Conservation (phyloP, 129 eudicot species). For the sunflower (Helianthus annuus) region DNA sequence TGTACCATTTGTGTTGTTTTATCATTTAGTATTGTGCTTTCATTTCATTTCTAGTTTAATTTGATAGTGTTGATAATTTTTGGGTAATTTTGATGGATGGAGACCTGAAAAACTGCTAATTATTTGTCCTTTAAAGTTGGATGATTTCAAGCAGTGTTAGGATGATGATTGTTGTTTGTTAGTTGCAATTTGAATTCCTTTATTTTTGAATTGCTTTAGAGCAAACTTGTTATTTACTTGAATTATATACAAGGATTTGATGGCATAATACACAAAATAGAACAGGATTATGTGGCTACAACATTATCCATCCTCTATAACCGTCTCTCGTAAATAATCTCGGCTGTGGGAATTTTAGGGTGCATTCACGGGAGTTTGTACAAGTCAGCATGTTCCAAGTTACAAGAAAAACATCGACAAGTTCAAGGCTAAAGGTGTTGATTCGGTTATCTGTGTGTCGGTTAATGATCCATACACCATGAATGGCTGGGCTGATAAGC, state of each 20-base stretch:
- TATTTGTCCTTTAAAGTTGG: background rate
- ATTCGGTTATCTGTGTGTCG: conserved; percentile 87
- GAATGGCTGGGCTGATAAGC: conserved; percentile 99
- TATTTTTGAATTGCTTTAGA: background rate
- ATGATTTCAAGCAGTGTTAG: too few species aligned
- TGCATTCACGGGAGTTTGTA: conserved; percentile 94
- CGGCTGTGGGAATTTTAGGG: conserved; percentile 45
- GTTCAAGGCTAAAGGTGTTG: conserved; percentile 84
- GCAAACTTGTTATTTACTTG: background rate
- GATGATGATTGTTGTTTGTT: background rate
- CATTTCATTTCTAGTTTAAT: background rate
- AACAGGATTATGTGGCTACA: conserved; percentile 6
- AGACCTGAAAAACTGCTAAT: background rate
- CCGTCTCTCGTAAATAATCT: background rate
- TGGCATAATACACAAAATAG: background rate
- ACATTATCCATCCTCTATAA: background rate
- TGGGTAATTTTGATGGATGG: conserved; percentile 10
- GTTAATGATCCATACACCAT: conserved; percentile 91
- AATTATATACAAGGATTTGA: background rate
- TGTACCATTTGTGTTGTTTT: background rate
- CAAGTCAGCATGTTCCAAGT: conserved; percentile 95
- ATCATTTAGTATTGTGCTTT: background rate
- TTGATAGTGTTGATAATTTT: background rate
- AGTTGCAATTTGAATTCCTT: background rate
- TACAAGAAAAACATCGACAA: conserved; percentile 90